Conservation (phyloP, 306 rosid species). For the Senna siamea region DNA sequence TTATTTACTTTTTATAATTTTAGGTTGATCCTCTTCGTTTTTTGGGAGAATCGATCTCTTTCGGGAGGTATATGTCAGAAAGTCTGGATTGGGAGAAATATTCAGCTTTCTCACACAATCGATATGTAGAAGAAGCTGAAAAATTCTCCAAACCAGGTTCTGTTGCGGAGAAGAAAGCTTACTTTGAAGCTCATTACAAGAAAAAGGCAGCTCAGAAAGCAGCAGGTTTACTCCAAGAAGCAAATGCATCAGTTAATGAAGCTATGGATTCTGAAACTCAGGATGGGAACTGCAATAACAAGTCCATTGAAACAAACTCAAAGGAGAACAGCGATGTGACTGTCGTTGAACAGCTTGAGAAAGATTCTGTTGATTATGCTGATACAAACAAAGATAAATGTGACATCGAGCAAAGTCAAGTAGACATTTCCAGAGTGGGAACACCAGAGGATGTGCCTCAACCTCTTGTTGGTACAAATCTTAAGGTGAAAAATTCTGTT, state of each 20-base stretch:
- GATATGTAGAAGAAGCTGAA: constrained; percentile 84
- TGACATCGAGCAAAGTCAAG: constrained; percentile 40
- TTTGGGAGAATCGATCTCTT: constrained; percentile 84
- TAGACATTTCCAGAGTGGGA: constrained; percentile 41
- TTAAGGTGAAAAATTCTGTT: constrained; percentile 33
- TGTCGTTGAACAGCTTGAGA: constrained; percentile 36
- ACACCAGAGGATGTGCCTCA: constrained; percentile 37
- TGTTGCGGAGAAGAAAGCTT: constrained; percentile 88
- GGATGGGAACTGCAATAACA: constrained; percentile 31
- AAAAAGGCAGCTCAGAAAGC: constrained; percentile 75
- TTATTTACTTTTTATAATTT: constrained; percentile 20
- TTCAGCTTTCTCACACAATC: constrained; percentile 82
- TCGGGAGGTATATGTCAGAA: constrained; percentile 84
- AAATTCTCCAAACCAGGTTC: constrained; percentile 84
- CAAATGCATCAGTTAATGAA: constrained; percentile 33
- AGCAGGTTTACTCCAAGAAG: constrained; percentile 56
- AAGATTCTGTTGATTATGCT: constrained; percentile 30
- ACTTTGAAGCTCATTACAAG: constrained; percentile 94
- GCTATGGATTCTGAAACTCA: constrained; percentile 35
- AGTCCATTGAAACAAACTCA: not conserved
- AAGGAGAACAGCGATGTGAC: constrained; percentile 35
- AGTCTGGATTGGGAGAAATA: constrained; percentile 83
- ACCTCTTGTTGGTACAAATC: constrained; percentile 31
- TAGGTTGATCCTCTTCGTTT: constrained; percentile 59
- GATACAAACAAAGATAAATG: constrained; percentile 31